Evolutionary conservation across 2,329 filamentous ascomycete genomes (phyloP), one percentile per base, ranked within the genome.

Genomic region (Stachybotrys chlorohalonatus): DNA sequence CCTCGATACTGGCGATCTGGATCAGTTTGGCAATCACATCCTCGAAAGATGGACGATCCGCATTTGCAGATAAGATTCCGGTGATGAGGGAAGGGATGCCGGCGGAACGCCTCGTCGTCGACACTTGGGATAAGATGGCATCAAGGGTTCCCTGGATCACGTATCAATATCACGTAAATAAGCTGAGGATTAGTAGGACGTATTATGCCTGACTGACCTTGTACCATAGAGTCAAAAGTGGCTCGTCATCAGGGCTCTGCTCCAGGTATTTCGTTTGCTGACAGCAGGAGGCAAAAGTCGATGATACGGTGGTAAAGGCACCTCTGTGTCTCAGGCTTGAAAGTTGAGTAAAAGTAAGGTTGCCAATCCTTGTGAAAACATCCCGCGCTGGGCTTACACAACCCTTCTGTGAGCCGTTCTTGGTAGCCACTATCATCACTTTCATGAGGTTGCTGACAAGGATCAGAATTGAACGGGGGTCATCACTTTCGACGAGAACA

Each of bases 301-400:
- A 84, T 0, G 93, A 89, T 2, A 97, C 94, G 0, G 93, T 93
- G 0, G 90, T 94, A 65, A 97, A 95, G 7, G 94, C 94, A 55
- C 94, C 94, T 55, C 94, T 82, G 68, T 99, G 94, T 47, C 94
- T 83, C 32, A 99, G 76, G 53, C 83, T 88, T 0, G 90, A 84
- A 8, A 99, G 77, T 65, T 99, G 90, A 2, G 82, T 82, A 65
- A 96, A 95, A 15, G 89, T 86, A 7, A 95, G 72, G 46, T 82
- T 76, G 8, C 91, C 91, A 45, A 93, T 81, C 8, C 73, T 74
- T 46, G 82, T 76, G 57, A 91, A 89, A 1, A 86, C 76, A 1
- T 76, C 70, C 9, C 68, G 64, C 2, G 75, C 70, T 1, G 79
- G 78, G n/a, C 75, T 69, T 0, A 85, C 74, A 31, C 70, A 66